These are phyloP conservation scores for Ceratocystis destructans DNA, from an alignment of 2,329 filamentous ascomycete species.

Conservation along the genomic window DNA sequence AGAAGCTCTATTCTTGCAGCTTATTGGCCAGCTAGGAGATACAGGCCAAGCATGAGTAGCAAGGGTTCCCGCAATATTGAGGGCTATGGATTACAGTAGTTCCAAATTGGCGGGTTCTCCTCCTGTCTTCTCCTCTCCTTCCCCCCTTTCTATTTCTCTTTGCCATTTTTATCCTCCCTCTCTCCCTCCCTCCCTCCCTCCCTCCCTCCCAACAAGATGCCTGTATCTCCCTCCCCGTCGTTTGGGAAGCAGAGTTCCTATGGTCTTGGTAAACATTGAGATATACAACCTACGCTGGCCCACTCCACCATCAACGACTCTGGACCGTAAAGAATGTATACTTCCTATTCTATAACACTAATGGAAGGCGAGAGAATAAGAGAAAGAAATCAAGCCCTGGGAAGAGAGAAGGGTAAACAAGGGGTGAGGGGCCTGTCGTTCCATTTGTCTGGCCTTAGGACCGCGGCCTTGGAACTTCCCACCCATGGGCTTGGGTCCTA, in stretches of 20 bases:
- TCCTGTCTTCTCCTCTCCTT: background rate
- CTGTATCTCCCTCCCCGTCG: no score
- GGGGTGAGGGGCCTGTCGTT: background rate
- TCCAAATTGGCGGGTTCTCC: constrained; percentile 15
- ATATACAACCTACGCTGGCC: no score
- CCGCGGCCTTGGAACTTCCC: constrained; percentile 5
- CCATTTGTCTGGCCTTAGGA: constrained; percentile 4
- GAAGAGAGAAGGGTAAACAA: background rate
- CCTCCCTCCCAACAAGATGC: no score
- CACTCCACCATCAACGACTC: no score
- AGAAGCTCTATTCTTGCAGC: background rate
- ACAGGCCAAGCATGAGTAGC: background rate
- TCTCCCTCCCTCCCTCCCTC: no score
- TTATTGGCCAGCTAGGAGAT: background rate
- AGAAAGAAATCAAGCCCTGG: background rate
- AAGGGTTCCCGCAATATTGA: background rate
- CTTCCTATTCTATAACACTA: background rate
- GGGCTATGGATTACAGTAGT: constrained; percentile 2
- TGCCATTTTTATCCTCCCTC: background rate
- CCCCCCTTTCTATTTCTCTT: background rate
- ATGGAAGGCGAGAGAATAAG: background rate
- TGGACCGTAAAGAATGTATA: no score
- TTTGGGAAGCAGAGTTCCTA: no score
- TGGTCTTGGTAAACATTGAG: no score
- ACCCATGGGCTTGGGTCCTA: constrained; percentile 3